Evolutionary conservation across 331 rosid species (phyloP).

Genomic region (Malus hybrid): DNA sequence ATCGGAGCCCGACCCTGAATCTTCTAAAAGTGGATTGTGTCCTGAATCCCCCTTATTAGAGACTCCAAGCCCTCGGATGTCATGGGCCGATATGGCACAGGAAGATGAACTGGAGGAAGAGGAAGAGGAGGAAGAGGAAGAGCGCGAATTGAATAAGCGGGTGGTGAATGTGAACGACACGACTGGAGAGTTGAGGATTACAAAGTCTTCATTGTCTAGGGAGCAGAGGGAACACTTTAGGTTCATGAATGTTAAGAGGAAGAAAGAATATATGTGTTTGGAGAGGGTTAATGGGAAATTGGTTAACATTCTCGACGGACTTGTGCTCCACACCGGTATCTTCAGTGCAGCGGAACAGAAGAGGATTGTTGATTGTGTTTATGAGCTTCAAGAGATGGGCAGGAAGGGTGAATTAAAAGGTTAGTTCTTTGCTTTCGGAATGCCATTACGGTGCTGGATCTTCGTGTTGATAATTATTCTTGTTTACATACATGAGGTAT

Average conservation of each 20-base stretch:
- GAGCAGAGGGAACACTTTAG: conserved; percentile 74
- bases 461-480: neutral
- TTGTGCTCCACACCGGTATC: conserved; percentile 82
- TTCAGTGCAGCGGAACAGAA: conserved; percentile 88
- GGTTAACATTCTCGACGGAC: conserved; percentile 71
- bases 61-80: conserved; percentile 39
- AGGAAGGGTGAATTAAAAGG: conserved; percentile 72
- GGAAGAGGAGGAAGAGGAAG: conserved; percentile 32
- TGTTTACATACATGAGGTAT: neutral
- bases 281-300: conserved; percentile 68
- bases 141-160: conserved; percentile 18
- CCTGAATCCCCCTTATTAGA: conserved; percentile 9
- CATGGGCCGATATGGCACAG: conserved; percentile 98
- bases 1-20: conserved; percentile 18
- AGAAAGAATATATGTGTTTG: conserved; percentile 59
- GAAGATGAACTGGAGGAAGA: conserved; percentile 70
- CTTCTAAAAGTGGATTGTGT: conserved; percentile 7
- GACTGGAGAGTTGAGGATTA: conserved; percentile 25
- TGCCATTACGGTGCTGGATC: neutral
- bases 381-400: conserved; percentile 61
- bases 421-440: conserved; percentile 19
- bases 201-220: conserved; percentile 62
- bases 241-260: conserved; percentile 52
- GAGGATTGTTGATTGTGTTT: conserved; percentile 59
- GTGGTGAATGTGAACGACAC: conserved; percentile 28